phyloP scores from a whole-genome alignment of 768 basidiomycete species.

The Suillus clintonianus region DNA sequence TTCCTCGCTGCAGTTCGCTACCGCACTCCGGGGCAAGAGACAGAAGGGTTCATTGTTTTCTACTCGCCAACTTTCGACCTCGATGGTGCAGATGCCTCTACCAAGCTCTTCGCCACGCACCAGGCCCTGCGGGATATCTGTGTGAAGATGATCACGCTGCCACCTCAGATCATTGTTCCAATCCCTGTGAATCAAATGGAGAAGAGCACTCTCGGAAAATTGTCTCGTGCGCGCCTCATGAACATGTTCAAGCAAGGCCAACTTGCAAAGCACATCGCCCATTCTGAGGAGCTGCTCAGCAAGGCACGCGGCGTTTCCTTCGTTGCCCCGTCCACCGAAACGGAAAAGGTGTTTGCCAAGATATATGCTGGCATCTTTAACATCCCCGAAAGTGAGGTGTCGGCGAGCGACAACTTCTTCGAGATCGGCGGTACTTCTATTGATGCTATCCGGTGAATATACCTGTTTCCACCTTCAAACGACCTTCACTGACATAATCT shows the following conservation, averaged over 20 bases:
- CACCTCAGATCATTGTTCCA: constrained; percentile 40
- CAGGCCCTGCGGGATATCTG: constrained; percentile 29
- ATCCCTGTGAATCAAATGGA: constrained; percentile 38
- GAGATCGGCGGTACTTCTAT: constrained; percentile 45
- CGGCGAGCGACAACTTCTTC: constrained; percentile 37
- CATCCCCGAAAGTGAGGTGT: constrained; percentile 21
- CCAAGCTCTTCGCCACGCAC: constrained; percentile 27
- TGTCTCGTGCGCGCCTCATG: constrained; percentile 39
- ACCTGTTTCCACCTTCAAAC: background rate
- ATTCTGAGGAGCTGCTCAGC: constrained; percentile 26
- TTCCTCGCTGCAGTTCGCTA: constrained; percentile 36
- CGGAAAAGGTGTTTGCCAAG: constrained; percentile 30
- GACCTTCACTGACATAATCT: background rate
- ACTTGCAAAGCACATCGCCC: constrained; percentile 29
- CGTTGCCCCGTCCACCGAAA: constrained; percentile 19
- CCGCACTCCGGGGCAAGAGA: constrained; percentile 36
- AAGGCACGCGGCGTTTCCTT: constrained; percentile 24
- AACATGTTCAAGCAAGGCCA: constrained; percentile 37
- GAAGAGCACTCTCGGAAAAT: constrained; percentile 46
- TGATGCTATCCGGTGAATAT: constrained; percentile 30
- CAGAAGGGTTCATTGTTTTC: constrained; percentile 43
- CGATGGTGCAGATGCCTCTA: constrained; percentile 22
- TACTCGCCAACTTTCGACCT: constrained; percentile 31
- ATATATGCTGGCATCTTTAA: constrained; percentile 35
- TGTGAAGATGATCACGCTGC: constrained; percentile 32